Evolutionary conservation across 2,329 filamentous ascomycete genomes (phyloP), one percentile per base, ranked within the genome.

Genomic region (Orbilia oligospora): DNA sequence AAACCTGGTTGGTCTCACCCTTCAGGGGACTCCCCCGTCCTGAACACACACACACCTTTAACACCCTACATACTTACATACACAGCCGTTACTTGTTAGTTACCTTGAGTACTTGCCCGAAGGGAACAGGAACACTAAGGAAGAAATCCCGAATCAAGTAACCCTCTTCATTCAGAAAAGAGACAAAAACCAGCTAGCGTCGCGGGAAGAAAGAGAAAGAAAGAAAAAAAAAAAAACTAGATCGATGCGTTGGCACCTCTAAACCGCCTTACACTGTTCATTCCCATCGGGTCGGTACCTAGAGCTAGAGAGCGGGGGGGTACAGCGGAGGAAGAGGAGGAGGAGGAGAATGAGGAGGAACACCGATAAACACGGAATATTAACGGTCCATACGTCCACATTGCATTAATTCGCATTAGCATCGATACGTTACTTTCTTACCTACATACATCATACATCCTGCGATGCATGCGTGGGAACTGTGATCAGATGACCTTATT

Each of bases 201-300:
- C 27, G 27, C 3, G 27, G 27, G 3, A n/a, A n/a, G n/a, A n/a
- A n/a, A n/a, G n/a, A n/a, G n/a, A n/a, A n/a, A n/a, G n/a, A n/a
- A n/a, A n/a, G n/a, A n/a, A n/a, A n/a, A n/a, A n/a, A n/a, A n/a
- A n/a, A n/a, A n/a, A n/a, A n/a, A 30, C 27, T 30, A 30, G 33
- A 36, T 36, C 33, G 33, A 36, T 76, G 72, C 72, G 72, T 70
- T 76, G 72, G 72, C 72, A 76, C 72, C 72, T 71, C 72, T 76
- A 30, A 24, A 64, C 55, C 38, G 5, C 58, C 63, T 55, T 53
- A 56, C 33, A 14, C 48, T 58, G 61, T 63, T 49, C 55, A 41
- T 53, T 24, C 41, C 38, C 44, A 41, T 56, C 51, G n/a, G n/a
- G n/a, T n/a, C n/a, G n/a, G n/a, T n/a, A n/a, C n/a, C n/a, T n/a